Base-by-base conservation (phyloP, 108 stramenopile species). In the Cyclotella cryptica region DNA sequence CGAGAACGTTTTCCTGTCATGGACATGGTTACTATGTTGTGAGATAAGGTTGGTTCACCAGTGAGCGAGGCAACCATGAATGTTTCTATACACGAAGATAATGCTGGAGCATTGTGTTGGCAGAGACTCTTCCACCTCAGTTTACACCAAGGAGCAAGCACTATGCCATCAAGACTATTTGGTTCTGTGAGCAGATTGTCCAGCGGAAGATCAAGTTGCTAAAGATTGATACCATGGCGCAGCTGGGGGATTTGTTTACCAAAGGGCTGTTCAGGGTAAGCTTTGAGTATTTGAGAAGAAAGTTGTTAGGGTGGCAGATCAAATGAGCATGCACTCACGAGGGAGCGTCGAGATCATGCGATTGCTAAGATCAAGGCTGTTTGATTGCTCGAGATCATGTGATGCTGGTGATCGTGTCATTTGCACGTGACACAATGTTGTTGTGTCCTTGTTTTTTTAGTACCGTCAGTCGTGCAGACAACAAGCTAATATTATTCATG, bases 141-240 rank as follows among this genome's bases (percentile, higher is more conserved):
- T 58, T 58, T 26, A 58, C 55, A 26, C 55, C 55, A 26, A 58
- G 55, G 26, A 58, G 55, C 55, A 58, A 58, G 9, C 21, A 58
- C 9, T 24, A 58, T 28, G 55, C 24, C 13, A 26, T 58, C 26
- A 58, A 26, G 55, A 58, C 24, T 3, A 24, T 27, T 58, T 58
- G 55, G 55, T 26, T 26, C 22, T 9, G 21, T 24, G 55, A 58
- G 55, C 21, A 9, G 26, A 58, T 58, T 14, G 22, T 21, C 55
- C 17, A 58, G 21, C 1, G 55, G 24, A 27, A 13, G 24, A 58
- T 58, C 19, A 13, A 58, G 22, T 13, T 58, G 22, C 22, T 58
- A 6, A 27, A 58, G 9, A 58, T 58, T 58, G 55, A 58, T 28
- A 58, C 55, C 3, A 9, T 27, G 19, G 55, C 7, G 26, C 55